Base-by-base conservation (phyloP, 129 eudicot species). In the Pulicaria dysenterica region DNA sequence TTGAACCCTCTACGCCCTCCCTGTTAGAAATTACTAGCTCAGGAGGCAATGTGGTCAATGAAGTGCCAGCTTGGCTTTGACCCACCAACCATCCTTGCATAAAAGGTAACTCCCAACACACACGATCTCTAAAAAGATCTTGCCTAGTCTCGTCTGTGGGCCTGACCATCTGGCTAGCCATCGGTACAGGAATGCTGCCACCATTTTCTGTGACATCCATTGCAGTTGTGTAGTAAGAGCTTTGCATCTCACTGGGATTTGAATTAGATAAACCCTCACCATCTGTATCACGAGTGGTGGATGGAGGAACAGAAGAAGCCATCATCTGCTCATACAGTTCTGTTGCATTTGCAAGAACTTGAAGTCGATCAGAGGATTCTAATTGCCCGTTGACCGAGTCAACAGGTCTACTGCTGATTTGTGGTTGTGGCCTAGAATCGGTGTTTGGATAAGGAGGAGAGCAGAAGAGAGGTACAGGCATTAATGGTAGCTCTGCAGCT, bases 41-140 rank as follows among this genome's bases (percentile, higher is more conserved):
- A 56, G 46, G 68, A 45, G 68, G 74, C 68, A 76, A 43, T 50
- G 76, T 78, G 53, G 84, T 80, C 73, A 74, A 64, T 59, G 89
- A 79, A 34, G 57, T 85, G 40, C 87, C 90, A 69, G 87, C 91
- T 90, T 94, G 98, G 66, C 91, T 90, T 84, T 94, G 98, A 44
- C 98, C 97, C 19, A 86, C 85, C 67, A 88, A 78, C 97, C 97
- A 90, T 49, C 99, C 99, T 64, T 94, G 99, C 84, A 86, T 75
- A 57, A 94, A 88, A 0, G 99, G 96, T 41, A 87, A 55, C 54
- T 93, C 98, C 93, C 96, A 94, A 72, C 81, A 78, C 15, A 85
- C 80, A 11, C 93, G 83, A 68, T 94, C 98, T 54, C 79, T 75
- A 45, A 87, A 84, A 9, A 86, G 24, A 39, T 40, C 67, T 56